Base-by-base conservation (phyloP, 495 filamentous ascomycete species). In the Hypoxylon fuscum region DNA sequence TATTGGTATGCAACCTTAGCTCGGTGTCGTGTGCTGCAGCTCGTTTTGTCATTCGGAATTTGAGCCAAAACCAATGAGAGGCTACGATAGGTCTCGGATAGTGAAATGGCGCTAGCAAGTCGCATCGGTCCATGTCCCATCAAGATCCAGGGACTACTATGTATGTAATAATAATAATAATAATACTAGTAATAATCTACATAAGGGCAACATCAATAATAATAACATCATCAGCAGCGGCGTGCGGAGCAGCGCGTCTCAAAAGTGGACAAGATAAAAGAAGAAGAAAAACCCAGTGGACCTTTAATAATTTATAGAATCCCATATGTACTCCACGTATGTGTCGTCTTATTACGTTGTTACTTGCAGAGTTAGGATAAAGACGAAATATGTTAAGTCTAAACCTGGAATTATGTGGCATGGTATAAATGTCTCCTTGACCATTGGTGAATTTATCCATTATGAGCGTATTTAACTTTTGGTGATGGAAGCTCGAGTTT, bases 51-150 rank as follows among this genome's bases (percentile, higher is more conserved):
- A 40, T 37, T 45, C 46, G 51, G 55, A 31, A 55, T 27, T 29
- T 11, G n/a, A 48, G 11, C 20, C 12, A 35, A n/a, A 12, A 9
- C 57, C 57, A 66, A 61, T 61, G 41, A 53, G 43, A 53, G 15
- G 29, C 27, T 48, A 48, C 18, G 35, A 54, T 17, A 54, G 48
- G 63, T 66, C 57, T 66, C 57, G 63, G 63, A 66, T 62, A 45
- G 53, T 44, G 52, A 57, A 55, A 62, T 61, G 46, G 53, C 57
- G 63, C 57, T 58, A 61, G 40, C 11, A 53, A 41, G 56, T 61
- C 35, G 45, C 50, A 65, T 65, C 29, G 52, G 45, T 63, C 50
- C 34, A 51, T 54, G n/a, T n/a, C n/a, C n/a, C n/a, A n/a, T n/a
- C n/a, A n/a, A n/a, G n/a, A 50, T 50, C 31, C 21, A 64, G 51